Base-by-base conservation (phyloP, 352 stramenopile genomes). In the Pythium brassicae region DNA sequence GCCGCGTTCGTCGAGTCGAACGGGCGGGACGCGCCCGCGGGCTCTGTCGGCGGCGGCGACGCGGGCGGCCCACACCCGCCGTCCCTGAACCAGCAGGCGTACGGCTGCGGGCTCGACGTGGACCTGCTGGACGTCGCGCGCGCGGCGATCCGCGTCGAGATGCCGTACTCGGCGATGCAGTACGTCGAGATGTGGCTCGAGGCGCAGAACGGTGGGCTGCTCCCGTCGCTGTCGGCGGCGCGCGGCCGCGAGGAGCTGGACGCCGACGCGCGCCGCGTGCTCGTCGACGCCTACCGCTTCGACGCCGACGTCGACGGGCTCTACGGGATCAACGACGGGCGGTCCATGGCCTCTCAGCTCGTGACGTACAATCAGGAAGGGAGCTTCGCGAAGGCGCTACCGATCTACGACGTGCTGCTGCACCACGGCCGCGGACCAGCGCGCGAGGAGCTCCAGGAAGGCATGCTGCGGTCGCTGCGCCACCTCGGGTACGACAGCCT, bases 181-280 rank as follows among this genome's bases (percentile, higher is more conserved):
- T 95, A 89, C 53, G 78, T 90, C n/a, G 86, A 95, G 56, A 87
- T 92, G 83, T 92, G 82, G 76, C 58, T 95, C 5, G 86, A 95
- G 63, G 63, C 71, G 14, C 65, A 67, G 4, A 49, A 88, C 20
- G 81, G 76, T 4, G 73, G 72, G 0, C 72, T 72, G 46, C 59
- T 89, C 1, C 74, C 74, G 1, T 69, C 67, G 27, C 35, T 86
- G 20, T 74, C 66, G 25, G 62, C 55, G 2, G 47, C 48, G 32
- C 40, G 40, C 34, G 17, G 22, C 14, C n/a, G 67, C 20, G 60
- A 69, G n/a, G 50, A 72, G n/a, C 45, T 71, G 43, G 72, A 57
- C 37, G 73, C 63, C 17, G 59, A 55, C 2, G 63, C 78, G 12
- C 75, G 78, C 12, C 61, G 53, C 22, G 86, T 93, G 43, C 63